Percentiles rank a stretch among this genome's conserved stretches.
Conservation (phyloP, 345 rosid genomes). For the Kandelia obovata region DNA sequence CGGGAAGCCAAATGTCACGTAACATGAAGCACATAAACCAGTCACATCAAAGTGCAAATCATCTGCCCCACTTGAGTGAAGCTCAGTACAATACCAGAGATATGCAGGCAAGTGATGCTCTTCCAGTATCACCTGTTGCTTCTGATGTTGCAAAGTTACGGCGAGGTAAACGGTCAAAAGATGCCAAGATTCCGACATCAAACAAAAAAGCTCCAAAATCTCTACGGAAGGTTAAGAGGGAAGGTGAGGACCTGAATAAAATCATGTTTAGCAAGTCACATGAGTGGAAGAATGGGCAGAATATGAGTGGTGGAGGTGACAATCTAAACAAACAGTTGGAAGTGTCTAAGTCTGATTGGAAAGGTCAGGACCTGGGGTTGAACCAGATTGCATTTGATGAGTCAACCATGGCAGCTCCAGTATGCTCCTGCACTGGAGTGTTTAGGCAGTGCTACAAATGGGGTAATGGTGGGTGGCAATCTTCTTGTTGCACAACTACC, state of each 20-base stretch:
- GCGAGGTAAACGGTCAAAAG: conserved; percentile 68
- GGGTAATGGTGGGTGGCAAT: conserved; percentile 99
- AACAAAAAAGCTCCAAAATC: conserved; percentile 64
- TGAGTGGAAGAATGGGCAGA: conserved; percentile 51
- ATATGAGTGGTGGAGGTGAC: conserved; percentile 41
- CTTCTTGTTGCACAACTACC: conserved; percentile 93
- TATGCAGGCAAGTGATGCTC: conserved; percentile 44
- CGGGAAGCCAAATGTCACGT: conserved; percentile 78
- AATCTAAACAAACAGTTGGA: conserved; percentile 43
- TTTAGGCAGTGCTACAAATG: conserved; percentile 96
- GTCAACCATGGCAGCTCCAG: conserved; percentile 84
- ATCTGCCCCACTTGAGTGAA: conserved; percentile 52
- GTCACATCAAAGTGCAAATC: conserved; percentile 63
- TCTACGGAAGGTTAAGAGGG: conserved; percentile 71
- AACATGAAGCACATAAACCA: conserved; percentile 86
- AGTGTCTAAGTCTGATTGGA: conserved; percentile 75
- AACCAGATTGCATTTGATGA: conserved; percentile 93
- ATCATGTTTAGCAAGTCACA: conserved; percentile 56
- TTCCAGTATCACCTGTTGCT: conserved; percentile 44
- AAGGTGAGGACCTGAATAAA: conserved; percentile 62
- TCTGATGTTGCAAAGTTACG: conserved; percentile 59
- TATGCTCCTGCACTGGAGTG: conserved; percentile 87
- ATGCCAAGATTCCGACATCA: conserved; percentile 43
- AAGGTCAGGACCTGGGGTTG: conserved; percentile 74
- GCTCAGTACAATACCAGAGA: conserved; percentile 56